These are phyloP conservation scores for Ogataea glucozyma DNA, from an alignment of 805 yeast genomes.

Conservation along the genomic window DNA sequence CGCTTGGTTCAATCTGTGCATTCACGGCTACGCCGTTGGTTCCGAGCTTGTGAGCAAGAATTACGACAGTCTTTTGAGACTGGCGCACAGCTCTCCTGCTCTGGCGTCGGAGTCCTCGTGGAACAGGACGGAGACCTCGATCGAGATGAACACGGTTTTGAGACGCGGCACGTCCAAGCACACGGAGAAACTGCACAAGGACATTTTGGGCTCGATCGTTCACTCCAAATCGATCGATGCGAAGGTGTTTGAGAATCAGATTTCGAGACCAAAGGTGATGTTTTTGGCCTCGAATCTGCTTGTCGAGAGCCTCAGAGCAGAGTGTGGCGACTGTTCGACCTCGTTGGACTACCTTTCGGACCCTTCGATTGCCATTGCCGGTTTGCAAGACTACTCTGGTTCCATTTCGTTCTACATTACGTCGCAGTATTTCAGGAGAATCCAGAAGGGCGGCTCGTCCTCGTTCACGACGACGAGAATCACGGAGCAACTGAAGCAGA, in stretches of 20 bases:
- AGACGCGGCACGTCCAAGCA: slow-evolving; percentile 86
- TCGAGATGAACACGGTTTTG: slow-evolving; percentile 87
- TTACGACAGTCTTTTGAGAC: slow-evolving; percentile 52
- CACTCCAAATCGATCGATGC: slow-evolving; percentile 53
- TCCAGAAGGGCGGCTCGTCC: slow-evolving; percentile 53
- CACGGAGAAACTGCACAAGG: slow-evolving; percentile 74
- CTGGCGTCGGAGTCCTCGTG: slow-evolving; percentile 79
- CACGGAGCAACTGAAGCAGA: slow-evolving; percentile 67
- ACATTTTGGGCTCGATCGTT: slow-evolving; percentile 50
- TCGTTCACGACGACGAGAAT: slow-evolving; percentile 58
- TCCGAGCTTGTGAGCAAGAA: slow-evolving; percentile 55
- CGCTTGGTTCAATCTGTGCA: slow-evolving; percentile 91
- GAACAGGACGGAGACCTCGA: slow-evolving; percentile 84
- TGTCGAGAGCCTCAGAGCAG: slow-evolving; percentile 76
- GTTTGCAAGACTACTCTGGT: slow-evolving; percentile 67
- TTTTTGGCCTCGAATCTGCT: slow-evolving; percentile 81
- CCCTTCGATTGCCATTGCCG: slow-evolving; percentile 70
- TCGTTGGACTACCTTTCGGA: slow-evolving; percentile 80
- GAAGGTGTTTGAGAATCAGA: slow-evolving; percentile 39
- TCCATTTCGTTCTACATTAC: slow-evolving; percentile 61
- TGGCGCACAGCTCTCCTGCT: slow-evolving; percentile 88
- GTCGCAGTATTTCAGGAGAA: slow-evolving; percentile 52
- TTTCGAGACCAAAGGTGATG: slow-evolving; percentile 79
- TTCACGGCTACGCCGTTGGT: slow-evolving; percentile 78
- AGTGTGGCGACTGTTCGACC: slow-evolving; percentile 79